A percentile compares a stretch with the other conserved stretches of the same genome.
These are phyloP conservation scores for Argentina anserina DNA, from an alignment of 306 rosid species.

Conservation along the genomic window DNA sequence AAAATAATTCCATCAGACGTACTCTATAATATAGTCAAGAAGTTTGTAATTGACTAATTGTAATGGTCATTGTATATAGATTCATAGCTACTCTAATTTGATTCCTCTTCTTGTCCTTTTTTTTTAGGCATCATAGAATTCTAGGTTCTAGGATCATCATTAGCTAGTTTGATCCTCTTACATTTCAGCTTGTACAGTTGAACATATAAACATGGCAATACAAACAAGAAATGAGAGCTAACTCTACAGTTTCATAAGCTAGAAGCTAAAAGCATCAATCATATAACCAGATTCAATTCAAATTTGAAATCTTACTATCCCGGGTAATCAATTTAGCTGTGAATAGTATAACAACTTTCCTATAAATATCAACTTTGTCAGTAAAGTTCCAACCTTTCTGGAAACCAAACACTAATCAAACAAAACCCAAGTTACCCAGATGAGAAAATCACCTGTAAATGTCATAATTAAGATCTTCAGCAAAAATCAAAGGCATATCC, in stretches of 20 bases:
- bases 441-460: constrained; percentile 65
- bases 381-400: constrained; percentile 12
- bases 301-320: background rate
- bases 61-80: background rate
- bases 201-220: background rate
- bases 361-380: background rate
- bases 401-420: background rate
- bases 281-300: background rate
- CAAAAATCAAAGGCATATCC: constrained; percentile 69
- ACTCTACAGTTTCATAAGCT: background rate
- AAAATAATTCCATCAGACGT: background rate
- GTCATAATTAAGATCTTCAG: constrained; percentile 80
- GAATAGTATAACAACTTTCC: background rate
- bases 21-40: background rate
- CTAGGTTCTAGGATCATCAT: background rate
- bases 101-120: background rate
- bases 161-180: background rate
- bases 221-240: background rate
- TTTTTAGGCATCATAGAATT: background rate
- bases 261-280: background rate
- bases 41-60: background rate
- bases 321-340: background rate
- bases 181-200: background rate
- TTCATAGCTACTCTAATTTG: background rate
- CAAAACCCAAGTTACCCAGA: constrained; percentile 8